Conservation (phyloP, 352 stramenopile genomes). For the Pythium guiyangense region DNA sequence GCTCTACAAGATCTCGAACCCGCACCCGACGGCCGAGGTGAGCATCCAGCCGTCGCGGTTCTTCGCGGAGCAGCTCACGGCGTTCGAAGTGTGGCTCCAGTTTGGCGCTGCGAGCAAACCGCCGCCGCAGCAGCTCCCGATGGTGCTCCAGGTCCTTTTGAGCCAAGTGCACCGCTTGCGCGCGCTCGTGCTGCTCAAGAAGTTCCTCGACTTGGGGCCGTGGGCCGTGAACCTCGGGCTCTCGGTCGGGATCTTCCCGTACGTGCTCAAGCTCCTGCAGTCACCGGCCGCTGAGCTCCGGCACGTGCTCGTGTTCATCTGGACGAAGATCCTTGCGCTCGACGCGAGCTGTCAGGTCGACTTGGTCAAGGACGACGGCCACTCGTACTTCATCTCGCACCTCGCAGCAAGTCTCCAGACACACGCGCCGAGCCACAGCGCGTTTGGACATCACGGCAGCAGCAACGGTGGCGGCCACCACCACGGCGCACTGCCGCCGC, state of each 20-base stretch:
- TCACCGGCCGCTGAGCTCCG: conserved; percentile 94
- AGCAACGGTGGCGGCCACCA: neutral
- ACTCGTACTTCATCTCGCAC: conserved; percentile 96
- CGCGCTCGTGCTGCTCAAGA: conserved; percentile 93
- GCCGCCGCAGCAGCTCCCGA: conserved; percentile 95
- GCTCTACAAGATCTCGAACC: conserved; percentile 85
- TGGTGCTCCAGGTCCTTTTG: conserved; percentile 97
- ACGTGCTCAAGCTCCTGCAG: conserved; percentile 98
- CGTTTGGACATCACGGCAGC: conserved; percentile 3
- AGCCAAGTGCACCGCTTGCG: conserved; percentile 96
- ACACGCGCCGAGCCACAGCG: conserved; percentile 9
- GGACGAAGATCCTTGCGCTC: conserved; percentile 94
- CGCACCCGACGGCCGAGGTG: conserved; percentile 57
- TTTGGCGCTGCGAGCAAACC: conserved; percentile 89
- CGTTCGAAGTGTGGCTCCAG: conserved; percentile 98
- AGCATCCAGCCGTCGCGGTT: conserved; percentile 91
- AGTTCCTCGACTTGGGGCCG: conserved; percentile 94
- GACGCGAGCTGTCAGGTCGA: conserved; percentile 95
- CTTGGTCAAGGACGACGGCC: conserved; percentile 95
- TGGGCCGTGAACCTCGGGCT: conserved; percentile 91
- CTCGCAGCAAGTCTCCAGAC: conserved; percentile 72
- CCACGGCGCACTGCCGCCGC: conserved; percentile 10
- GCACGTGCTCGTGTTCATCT: conserved; percentile 92
- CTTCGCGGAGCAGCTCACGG: conserved; percentile 97
- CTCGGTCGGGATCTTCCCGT: conserved; percentile 97